Conservation (phyloP, 1,284 basidiomycete genomes). For the Cryptococcus amylolentus region DNA sequence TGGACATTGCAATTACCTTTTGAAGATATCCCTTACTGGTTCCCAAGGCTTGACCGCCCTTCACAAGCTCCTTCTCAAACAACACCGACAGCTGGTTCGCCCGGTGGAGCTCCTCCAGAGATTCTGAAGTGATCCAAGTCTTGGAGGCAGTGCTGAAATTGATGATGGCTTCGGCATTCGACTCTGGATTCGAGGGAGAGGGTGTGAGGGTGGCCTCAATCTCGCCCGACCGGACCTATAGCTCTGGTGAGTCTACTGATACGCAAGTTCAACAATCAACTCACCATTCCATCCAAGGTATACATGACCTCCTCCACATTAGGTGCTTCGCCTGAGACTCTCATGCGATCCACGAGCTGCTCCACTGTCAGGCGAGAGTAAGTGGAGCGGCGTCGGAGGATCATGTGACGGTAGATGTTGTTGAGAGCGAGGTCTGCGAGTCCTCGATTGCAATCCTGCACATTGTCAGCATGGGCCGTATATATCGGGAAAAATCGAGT, state of each 20-base stretch:
- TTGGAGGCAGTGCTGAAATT: slow-evolving; percentile 27
- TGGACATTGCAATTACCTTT: slow-evolving; percentile 23
- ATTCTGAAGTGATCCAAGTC: background rate
- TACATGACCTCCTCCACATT: slow-evolving; percentile 9
- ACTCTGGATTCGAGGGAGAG: background rate
- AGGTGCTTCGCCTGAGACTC: slow-evolving; percentile 10
- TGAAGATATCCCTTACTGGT: slow-evolving; percentile 30
- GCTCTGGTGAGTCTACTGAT: background rate
- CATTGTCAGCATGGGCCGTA: background rate
- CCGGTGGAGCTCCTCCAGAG: slow-evolving; percentile 11
- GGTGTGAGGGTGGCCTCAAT: background rate
- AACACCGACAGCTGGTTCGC: slow-evolving; percentile 14
- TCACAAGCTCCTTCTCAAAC: slow-evolving; percentile 26
- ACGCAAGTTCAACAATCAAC: background rate
- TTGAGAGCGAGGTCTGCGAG: slow-evolving; percentile 29
- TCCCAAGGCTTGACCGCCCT: slow-evolving; percentile 21
- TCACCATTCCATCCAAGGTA: slow-evolving; percentile 31
- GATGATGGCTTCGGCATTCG: slow-evolving; percentile 16
- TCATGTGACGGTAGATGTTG: slow-evolving; percentile 31
- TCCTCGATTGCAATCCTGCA: slow-evolving; percentile 39
- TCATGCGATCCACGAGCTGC: slow-evolving; percentile 25
- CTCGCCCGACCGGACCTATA: background rate
- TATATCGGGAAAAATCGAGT: background rate
- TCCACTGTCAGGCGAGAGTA: slow-evolving; percentile 34
- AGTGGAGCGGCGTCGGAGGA: slow-evolving; percentile 28